Evolutionary conservation across 805 yeast genomes (phyloP).

Genomic region (Lachancea dasiensis): DNA sequence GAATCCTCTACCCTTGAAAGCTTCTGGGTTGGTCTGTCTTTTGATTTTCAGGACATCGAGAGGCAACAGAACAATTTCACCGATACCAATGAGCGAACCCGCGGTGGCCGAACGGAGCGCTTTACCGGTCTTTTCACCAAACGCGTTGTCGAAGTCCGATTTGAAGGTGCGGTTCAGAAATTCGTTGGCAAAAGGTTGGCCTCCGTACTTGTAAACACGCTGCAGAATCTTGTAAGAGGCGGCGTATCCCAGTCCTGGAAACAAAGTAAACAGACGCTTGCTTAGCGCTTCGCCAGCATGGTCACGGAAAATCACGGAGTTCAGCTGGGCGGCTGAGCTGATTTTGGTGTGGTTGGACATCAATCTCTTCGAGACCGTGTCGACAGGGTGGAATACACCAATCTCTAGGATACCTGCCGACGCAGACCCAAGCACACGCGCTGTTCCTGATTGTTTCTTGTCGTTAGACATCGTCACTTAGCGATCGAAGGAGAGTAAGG

Average conservation of each 20-base stretch:
- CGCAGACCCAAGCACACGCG: conserved; percentile 94
- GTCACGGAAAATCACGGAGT: conserved; percentile 80
- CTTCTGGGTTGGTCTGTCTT: conserved; percentile 99
- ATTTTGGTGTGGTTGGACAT: conserved; percentile 77
- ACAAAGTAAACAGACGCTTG: conserved; percentile 70
- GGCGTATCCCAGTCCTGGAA: conserved; percentile 98
- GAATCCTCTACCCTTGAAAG: conserved; percentile 98
- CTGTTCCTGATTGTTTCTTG: conserved; percentile 76
- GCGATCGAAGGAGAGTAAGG: no score
- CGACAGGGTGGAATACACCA: conserved; percentile 97
- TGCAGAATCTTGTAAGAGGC: conserved; percentile 95
- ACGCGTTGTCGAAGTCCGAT: conserved; percentile 60
- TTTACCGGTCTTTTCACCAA: conserved; percentile 94
- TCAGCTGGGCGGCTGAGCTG: conserved; percentile 57
- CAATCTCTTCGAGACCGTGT: conserved; percentile 92
- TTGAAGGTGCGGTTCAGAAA: conserved; percentile 71
- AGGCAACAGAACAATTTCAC: conserved; percentile 93
- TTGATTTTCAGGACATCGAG: conserved; percentile 95
- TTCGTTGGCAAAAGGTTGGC: conserved; percentile 98
- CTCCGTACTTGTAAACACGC: conserved; percentile 98
- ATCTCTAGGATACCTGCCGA: conserved; percentile 96
- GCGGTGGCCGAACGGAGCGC: conserved; percentile 97
- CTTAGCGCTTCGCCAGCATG: conserved; percentile 67
- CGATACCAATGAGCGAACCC: conserved; percentile 95
- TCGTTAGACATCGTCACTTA: conserved; percentile 42